A percentile compares a stretch with the other conserved stretches of the same genome.
Evolutionary conservation across 2,329 filamentous ascomycete species (phyloP).

Genomic region (Fusarium tuaranense): DNA sequence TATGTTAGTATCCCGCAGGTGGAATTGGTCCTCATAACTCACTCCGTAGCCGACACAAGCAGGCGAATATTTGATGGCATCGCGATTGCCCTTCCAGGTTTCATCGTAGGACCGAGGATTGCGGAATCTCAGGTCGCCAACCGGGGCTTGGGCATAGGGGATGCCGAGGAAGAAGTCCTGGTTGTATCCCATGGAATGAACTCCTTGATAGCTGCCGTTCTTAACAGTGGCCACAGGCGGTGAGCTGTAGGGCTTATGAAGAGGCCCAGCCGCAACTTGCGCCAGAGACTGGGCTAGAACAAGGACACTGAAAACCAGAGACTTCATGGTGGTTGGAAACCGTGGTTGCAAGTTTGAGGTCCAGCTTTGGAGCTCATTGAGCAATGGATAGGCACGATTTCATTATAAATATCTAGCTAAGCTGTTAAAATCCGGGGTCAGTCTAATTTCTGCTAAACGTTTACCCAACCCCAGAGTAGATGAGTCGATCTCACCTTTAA

Average conservation of each 20-base stretch:
- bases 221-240: not conserved
- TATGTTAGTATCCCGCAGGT: not conserved
- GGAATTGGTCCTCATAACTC: not conserved
- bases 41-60: conserved; percentile 25
- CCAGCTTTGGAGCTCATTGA: not conserved
- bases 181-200: conserved; percentile 52
- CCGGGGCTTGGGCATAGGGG: conserved; percentile 63
- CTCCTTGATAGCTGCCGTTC: conserved; percentile 62
- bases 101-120: conserved; percentile 60
- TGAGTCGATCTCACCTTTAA: not conserved
- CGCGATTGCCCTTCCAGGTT: conserved; percentile 52
- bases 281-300: not conserved
- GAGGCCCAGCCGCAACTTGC: not conserved
- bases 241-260: not conserved
- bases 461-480: not conserved
- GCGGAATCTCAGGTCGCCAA: conserved; percentile 64
- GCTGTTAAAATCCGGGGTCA: not conserved
- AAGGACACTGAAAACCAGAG: not conserved
- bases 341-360: not conserved
- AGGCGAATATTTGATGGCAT: conserved; percentile 51
- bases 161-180: conserved; percentile 66
- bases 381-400: not conserved
- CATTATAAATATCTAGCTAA: not conserved
- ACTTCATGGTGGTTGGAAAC: not conserved
- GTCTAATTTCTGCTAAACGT: not conserved